These are phyloP conservation scores for Pleurotus eryngii DNA, from an alignment of 768 basidiomycete genomes.

Conservation along the genomic window DNA sequence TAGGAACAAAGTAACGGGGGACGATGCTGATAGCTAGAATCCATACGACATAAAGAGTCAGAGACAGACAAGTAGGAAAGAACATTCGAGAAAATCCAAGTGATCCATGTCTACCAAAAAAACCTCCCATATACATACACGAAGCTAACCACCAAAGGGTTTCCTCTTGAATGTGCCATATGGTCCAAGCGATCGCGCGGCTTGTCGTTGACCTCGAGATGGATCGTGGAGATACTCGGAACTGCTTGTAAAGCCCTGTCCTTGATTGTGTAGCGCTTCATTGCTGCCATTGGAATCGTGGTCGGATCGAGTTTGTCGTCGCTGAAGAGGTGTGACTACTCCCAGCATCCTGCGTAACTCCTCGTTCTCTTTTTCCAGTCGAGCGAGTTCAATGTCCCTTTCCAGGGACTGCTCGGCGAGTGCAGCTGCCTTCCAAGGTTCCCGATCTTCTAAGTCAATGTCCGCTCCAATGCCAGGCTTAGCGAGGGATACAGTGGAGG, in stretches of 20 bases:
- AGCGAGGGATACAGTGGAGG: neutral
- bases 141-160: slow-evolving; percentile 16
- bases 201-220: neutral
- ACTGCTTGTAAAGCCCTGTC: neutral
- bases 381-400: slow-evolving; percentile 84
- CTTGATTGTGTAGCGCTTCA: neutral
- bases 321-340: slow-evolving; percentile 30
- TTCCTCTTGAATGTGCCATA: slow-evolving; percentile 42
- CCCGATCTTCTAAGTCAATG: slow-evolving; percentile 34
- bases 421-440: slow-evolving; percentile 33
- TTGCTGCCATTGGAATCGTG: neutral
- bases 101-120: neutral
- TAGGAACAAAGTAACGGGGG: neutral
- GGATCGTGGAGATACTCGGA: neutral
- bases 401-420: slow-evolving; percentile 76
- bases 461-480: neutral
- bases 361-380: slow-evolving; percentile 86
- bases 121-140: neutral
- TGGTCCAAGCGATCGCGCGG: slow-evolving; percentile 25
- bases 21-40: neutral
- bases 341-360: slow-evolving; percentile 73
- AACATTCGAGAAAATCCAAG: neutral
- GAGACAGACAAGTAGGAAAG: neutral
- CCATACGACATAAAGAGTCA: neutral
- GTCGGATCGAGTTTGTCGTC: slow-evolving; percentile 6